Conservation (phyloP, 805 yeast genomes). For the Spathaspora boniae region DNA sequence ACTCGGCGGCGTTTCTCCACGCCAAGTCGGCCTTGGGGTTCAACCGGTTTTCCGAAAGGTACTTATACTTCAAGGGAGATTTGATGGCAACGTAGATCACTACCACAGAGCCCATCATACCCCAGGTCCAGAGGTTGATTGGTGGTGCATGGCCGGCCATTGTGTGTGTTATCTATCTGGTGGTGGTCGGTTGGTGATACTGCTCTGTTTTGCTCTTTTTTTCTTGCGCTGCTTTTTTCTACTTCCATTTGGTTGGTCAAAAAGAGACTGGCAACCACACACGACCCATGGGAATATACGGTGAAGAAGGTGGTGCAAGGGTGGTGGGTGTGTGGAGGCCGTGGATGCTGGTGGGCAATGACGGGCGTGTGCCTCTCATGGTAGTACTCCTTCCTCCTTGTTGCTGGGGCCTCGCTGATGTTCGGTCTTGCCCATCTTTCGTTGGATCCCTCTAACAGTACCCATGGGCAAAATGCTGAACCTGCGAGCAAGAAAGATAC, state of each 20-base stretch:
- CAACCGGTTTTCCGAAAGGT: conserved; percentile 39
- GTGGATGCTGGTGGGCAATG: no score
- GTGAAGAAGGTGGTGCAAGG: no score
- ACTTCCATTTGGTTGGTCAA: conserved; percentile 9
- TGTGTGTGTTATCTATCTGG: conserved; percentile 1
- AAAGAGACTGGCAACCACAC: not conserved
- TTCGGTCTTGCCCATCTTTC: no score
- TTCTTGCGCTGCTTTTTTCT: conserved; percentile 4
- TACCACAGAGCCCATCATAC: conserved; percentile 41
- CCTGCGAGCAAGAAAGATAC: no score
- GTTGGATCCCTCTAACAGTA: no score
- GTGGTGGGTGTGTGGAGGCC: no score
- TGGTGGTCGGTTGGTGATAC: not conserved
- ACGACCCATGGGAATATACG: conserved; percentile 6
- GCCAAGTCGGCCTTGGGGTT: conserved; percentile 48
- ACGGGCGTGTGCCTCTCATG: no score
- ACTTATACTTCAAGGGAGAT: conserved; percentile 41
- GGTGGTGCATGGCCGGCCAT: conserved; percentile 35
- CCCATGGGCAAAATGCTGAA: no score
- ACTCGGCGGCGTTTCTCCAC: conserved; percentile 44
- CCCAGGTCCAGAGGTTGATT: conserved; percentile 37
- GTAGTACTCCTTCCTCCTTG: no score
- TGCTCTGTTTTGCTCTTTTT: conserved; percentile 1
- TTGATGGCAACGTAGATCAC: conserved; percentile 34
- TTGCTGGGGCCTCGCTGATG: no score